Evolutionary conservation across 1,139 yeast species (phyloP), one percentile per base, ranked within the genome.

Genomic region (Kodamaea anthophila): DNA sequence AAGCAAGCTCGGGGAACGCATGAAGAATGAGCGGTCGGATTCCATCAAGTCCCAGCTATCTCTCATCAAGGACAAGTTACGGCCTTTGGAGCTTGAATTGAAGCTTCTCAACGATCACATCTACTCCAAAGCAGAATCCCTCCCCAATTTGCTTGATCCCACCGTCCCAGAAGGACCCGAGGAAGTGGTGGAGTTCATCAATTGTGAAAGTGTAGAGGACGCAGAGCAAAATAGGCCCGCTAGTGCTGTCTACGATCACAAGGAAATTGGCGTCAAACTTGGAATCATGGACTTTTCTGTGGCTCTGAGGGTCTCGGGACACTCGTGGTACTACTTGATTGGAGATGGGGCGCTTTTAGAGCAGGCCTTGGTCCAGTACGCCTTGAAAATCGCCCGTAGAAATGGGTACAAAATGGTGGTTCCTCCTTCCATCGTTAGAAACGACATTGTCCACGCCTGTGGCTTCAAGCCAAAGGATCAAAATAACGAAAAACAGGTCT

Each of bases 391-490:
- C 34, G 95, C 96, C 2, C 63, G 85, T 23, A 46, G 56, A 24
- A 53, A 63, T 6, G 96, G 95, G 0, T 93, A 83, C 57, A 55
- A 57, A 21, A 70, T 81, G 70, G 75, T 80, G 9, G 57, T 75
- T 6, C 96, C 98, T 1, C 98, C 98, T 2, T 74, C 94, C 1
- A 73, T 91, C 14, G 95, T 88, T 2, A 74, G 84, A 39, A 65
- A 74, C 13, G 94, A 84, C 40, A 65, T 86, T 8, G 77, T 88
- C 0, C 62, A 68, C 40, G 96, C 96, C 0, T 93, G 98, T 61
- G 99, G 99, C 0, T 93, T 88, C 58, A 78, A 81, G 49, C 99
- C 99, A 7, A 74, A 94, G 35, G 98, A 91, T 49, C 80, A 78
- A 43, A 83, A 84, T 44, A 77, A 79, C 35, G 97, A 87, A 44